Base-by-base conservation (phyloP, 1,284 basidiomycete genomes). In the Marasmius oreades region DNA sequence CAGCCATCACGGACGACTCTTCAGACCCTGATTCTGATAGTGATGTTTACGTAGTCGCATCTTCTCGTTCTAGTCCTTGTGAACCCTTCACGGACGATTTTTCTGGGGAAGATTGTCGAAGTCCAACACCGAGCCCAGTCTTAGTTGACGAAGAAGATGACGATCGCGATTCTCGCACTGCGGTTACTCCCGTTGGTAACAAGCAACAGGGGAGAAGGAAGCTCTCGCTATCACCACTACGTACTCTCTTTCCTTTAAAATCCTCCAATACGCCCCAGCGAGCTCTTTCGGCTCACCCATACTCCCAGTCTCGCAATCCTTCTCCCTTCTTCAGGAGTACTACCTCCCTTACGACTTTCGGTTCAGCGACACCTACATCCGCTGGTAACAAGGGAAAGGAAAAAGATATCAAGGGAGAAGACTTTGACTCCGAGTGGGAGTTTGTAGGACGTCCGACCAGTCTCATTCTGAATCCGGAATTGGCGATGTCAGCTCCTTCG, bases 161-260 rank as follows among this genome's bases (percentile, higher is more conserved):
- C 55, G 63, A 57, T 36, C 20, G 37, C 39, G 58, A 51, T 6
- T 11, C 28, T 8, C n/a, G 18, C 16, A 5, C 47, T 33, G 52
- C 59, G 31, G 51, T 51, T 3, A 42, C 58, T 42, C 58, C 62
- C 4, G 36, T 47, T 26, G 51, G 56, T 28, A 56, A 61, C 33
- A 61, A 62, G 22, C 62, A 63, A 20, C 53, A 65, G 6, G 73
- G 72, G 58, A 66, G 69, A 48, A 68, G 71, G 39, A 69, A 73
- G 50, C 55, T 73, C 43, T 74, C 75, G 5, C 62, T 77, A n/a
- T 76, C 75, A 11, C 74, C 76, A 2, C 64, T 77, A 8, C 68
- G 71, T 31, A 76, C 73, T 5, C 63, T 77, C 26, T 73, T 77
- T 53, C 72, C 74, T n/a, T 68, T 70, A 24, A 69, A 68, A 46